Evolutionary conservation across 2,329 filamentous ascomycete genomes (phyloP), one percentile per base, ranked within the genome.

Genomic region (Colletotrichum liaoningense): DNA sequence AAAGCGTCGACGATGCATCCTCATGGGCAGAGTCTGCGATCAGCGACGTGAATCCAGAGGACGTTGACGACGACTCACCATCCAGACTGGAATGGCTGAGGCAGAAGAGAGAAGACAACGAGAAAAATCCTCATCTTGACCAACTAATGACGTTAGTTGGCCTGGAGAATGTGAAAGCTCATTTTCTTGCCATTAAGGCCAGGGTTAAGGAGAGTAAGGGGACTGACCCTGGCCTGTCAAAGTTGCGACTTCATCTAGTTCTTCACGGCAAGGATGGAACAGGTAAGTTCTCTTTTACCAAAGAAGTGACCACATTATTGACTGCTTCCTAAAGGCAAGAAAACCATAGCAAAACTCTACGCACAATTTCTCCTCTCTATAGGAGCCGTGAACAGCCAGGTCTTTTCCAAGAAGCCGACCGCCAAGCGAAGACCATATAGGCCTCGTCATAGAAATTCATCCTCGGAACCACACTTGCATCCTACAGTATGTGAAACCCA

Each of bases 111-210:
- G 74, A 83, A 3, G 84, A 89, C 66, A 83, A 83, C 26, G 85
- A 86, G 0, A 77, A 79, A 14, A 93, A 90, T 72, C 78, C 82
- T n/a, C 84, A 86, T 2, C 81, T 93, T 1, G 91, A 93, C 76
- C 76, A 83, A 0, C 78, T 93, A 30, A 92, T 93, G 88, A 81
- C 82, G 1, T 88, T 93, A 85, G 87, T 89, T 59, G 91, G 92
- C 2, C 82, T 93, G 0, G 91, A 93, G 30, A 38, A 67, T 2
- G 55, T 67, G 35, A 67, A 67, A 7, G 65, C 65, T 2, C 55
- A 52, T n/a, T 67, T 67, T 33, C 65, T 67, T 35, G 65, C 55
- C 19, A 24, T 67, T 1, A 67, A 67, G 56, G 22, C 65, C 19
- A 52, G 4, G 22, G 1, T 60, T 11, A 16, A 52, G 26, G 26